Base-by-base conservation (phyloP, 495 filamentous ascomycete genomes). In the Amniculicola lignicola region DNA sequence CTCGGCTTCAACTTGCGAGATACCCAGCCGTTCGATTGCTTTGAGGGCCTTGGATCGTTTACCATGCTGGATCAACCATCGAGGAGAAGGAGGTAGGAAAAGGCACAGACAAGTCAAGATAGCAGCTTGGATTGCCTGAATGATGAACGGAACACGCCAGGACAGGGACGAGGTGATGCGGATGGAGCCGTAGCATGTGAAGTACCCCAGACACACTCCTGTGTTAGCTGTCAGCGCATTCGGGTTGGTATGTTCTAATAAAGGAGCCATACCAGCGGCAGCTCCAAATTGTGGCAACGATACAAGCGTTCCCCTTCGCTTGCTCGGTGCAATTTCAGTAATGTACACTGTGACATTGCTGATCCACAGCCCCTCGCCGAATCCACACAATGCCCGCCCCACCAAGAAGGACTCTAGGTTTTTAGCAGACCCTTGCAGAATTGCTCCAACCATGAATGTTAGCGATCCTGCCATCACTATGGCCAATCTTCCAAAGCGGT, bases 401-500 rank as follows among this genome's bases (percentile, higher is more conserved):
- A 55, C 48, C 19, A 67, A 27, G 23, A 67, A 65, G 35, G 56
- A 47, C 4, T 53, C 25, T 1, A 67, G 27, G 1, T 47, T 21
- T 0, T 35, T 31, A 1, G 57, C 54, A 16, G 27, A 39, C 15
- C 48, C 62, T 42, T 65, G 44, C 19, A 67, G 49, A 29, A 48
- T 51, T 4, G 51, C 41, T 11, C 64, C 64, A 14, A 67, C 10
- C 5, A 27, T 38, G 42, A 62, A 67, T 4, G 51, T 31, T 15
- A 57, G 19, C 1, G 62, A 62, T 14, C 64, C 64, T 0, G 50
- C 43, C 33, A 53, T 53, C 10, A 65, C 39, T n/a, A 62, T 48
- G 0, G 24, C 16, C 2, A 78, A 68, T n/a, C 81, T 70, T 2
- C 83, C 83, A 4, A 80, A 72, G 22, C 70, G 69, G 62, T 88